Percentiles rank a stretch among this genome's conserved stretches.
phyloP scores from a whole-genome alignment of 2,329 filamentous ascomycete genomes.

The Penicillium aurantiogriseum region DNA sequence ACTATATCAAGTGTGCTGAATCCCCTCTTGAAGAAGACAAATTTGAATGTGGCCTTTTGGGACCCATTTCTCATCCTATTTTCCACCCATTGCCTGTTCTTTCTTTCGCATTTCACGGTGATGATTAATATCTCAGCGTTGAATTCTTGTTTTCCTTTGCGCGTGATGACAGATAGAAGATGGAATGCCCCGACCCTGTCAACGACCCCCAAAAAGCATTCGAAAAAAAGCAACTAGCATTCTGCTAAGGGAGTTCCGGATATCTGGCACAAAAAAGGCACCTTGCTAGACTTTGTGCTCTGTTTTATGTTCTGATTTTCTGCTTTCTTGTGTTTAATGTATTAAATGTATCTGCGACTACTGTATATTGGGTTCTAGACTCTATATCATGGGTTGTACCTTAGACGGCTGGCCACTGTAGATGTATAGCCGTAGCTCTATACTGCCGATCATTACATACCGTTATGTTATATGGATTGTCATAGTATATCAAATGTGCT shows the following conservation, averaged over 20 bases:
- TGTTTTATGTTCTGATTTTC: slow-evolving; percentile 35
- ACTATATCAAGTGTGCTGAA: slow-evolving; percentile 11
- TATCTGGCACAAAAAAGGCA: slow-evolving; percentile 67
- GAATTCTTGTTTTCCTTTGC: slow-evolving; percentile 12
- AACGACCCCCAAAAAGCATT: slow-evolving; percentile 50
- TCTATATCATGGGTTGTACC: slow-evolving; percentile 22
- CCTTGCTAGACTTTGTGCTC: slow-evolving; percentile 31
- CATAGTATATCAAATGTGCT: not conserved
- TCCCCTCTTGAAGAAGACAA: slow-evolving; percentile 26
- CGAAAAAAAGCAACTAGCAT: slow-evolving; percentile 54
- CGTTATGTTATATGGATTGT: too few species aligned
- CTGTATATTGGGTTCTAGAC: slow-evolving; percentile 32
- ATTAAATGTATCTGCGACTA: slow-evolving; percentile 29
- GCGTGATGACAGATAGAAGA: slow-evolving; percentile 48
- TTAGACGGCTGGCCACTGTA: not conserved
- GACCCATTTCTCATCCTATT: slow-evolving; percentile 21
- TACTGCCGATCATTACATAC: not conserved
- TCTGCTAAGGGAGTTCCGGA: slow-evolving; percentile 67
- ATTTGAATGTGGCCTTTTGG: slow-evolving; percentile 38
- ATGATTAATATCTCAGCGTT: slow-evolving; percentile 22
- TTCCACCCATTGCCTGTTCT: slow-evolving; percentile 23
- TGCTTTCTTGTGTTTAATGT: slow-evolving; percentile 37
- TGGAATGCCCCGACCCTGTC: slow-evolving; percentile 44
- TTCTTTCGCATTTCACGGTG: slow-evolving; percentile 24
- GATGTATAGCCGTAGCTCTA: not conserved